These are phyloP conservation scores for Ligustrum vulgare DNA, from an alignment of 257 asterid species.

Conservation along the genomic window DNA sequence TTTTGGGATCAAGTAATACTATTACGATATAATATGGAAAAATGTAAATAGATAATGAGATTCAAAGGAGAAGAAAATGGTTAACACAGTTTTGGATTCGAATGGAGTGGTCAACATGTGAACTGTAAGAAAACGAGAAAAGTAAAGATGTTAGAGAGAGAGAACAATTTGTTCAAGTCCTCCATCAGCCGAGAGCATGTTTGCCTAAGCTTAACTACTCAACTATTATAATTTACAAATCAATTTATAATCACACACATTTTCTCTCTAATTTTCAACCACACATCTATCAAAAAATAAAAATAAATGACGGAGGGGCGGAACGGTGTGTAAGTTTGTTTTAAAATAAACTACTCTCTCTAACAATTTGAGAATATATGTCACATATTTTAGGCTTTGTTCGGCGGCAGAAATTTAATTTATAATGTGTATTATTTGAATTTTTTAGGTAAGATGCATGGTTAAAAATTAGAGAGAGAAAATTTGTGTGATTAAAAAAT, in stretches of 20 bases:
- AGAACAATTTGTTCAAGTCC: neutral
- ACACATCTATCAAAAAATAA: neutral
- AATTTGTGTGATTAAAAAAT: too few relatives aligned
- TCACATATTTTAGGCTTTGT: too few relatives aligned
- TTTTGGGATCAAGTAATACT: neutral
- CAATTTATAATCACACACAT: too few relatives aligned
- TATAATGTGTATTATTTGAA: too few relatives aligned
- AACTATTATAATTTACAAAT: too few relatives aligned
- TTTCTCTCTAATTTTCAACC: neutral
- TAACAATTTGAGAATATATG: too few relatives aligned
- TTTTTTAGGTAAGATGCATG: too few relatives aligned
- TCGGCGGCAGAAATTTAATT: too few relatives aligned
- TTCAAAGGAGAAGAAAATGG: neutral
- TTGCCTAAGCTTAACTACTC: neutral
- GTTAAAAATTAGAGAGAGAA: too few relatives aligned
- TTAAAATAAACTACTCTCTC: too few relatives aligned
- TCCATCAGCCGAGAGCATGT: neutral
- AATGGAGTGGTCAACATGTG: neutral
- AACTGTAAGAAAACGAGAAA: neutral
- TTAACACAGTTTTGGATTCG: neutral
- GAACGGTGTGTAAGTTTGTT: too few relatives aligned
- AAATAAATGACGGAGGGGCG: too few relatives aligned
- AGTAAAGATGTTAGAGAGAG: neutral
- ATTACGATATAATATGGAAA: neutral
- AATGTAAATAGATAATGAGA: neutral